Conservation (phyloP, 768 basidiomycete genomes). For the Suillus spraguei region DNA sequence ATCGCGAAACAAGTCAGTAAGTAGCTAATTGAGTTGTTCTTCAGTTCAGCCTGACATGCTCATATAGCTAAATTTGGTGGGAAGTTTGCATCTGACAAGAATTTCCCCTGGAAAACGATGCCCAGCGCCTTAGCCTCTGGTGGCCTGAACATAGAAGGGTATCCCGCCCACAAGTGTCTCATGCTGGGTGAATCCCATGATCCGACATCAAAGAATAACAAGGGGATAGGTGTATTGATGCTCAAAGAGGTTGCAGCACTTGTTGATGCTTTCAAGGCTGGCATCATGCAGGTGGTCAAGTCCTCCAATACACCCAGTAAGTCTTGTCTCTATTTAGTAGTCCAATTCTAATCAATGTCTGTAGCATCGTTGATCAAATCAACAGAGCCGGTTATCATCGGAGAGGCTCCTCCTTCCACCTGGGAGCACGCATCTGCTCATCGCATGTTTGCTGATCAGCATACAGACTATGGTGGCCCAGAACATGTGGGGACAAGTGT, state of each 20-base stretch:
- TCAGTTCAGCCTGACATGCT: neutral
- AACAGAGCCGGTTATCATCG: neutral
- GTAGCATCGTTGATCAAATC: neutral
- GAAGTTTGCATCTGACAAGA: neutral
- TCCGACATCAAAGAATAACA: neutral
- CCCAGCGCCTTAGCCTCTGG: neutral
- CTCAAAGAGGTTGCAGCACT: neutral
- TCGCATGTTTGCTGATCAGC: neutral
- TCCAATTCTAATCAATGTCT: neutral
- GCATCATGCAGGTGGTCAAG: neutral
- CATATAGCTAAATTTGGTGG: neutral
- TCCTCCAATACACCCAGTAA: neutral
- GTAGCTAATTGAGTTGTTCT: neutral
- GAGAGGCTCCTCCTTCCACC: slow-evolving; percentile 1
- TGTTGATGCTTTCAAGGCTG: neutral
- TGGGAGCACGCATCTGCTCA: neutral
- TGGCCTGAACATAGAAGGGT: neutral
- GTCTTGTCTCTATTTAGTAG: neutral
- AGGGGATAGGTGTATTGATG: neutral
- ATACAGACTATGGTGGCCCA: neutral
- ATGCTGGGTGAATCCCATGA: neutral
- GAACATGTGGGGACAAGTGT: neutral
- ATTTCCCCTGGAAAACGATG: slow-evolving; percentile 3
- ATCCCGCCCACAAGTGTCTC: neutral
- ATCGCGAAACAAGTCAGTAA: neutral